Conservation (phyloP, 176 grass and related monocot genomes). For the Cocos nucifera region DNA sequence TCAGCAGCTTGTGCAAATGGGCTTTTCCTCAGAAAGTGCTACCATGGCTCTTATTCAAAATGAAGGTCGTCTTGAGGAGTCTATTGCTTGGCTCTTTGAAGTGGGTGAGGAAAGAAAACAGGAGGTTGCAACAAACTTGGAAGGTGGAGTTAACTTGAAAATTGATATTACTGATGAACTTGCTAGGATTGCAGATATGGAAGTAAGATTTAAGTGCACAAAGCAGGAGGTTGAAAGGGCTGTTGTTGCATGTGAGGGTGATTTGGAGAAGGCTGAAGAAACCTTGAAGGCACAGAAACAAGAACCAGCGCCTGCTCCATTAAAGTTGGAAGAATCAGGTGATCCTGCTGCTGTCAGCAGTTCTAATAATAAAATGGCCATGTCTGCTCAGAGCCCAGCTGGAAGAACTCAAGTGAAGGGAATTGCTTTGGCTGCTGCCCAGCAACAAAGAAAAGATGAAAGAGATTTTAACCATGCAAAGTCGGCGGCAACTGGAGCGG, state of each 20-base stretch:
- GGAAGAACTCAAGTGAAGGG: constrained; percentile 52
- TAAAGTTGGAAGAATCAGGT: constrained; percentile 39
- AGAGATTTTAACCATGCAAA: constrained; percentile 65
- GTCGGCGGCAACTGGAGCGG: constrained; percentile 31
- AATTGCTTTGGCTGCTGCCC: constrained; percentile 28
- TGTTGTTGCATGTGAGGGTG: constrained; percentile 89
- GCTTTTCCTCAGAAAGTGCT: constrained; percentile 83
- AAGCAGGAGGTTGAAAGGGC: constrained; percentile 97
- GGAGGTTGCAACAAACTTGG: constrained; percentile 44
- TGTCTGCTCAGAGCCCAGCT: constrained; percentile 29
- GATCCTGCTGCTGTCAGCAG: constrained; percentile 25
- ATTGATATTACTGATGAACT: constrained; percentile 87
- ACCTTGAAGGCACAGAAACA: constrained; percentile 74
- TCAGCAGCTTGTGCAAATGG: constrained; percentile 88
- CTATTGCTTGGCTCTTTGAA: constrained; percentile 90
- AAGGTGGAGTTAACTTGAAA: constrained; percentile 62
- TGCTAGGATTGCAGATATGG: constrained; percentile 62
- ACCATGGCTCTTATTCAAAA: constrained; percentile 97
- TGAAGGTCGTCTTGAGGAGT: constrained; percentile 82
- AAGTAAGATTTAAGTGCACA: constrained; percentile 67
- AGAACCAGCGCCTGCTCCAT: constrained; percentile 31
- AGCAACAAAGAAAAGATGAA: constrained; percentile 63
- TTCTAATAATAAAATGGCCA: constrained; percentile 43
- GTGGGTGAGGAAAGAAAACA: constrained; percentile 71
- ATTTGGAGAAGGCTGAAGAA: constrained; percentile 75